phyloP scores from a whole-genome alignment of 2,329 filamentous ascomycete genomes.

The Cercospora brassicicola region DNA sequence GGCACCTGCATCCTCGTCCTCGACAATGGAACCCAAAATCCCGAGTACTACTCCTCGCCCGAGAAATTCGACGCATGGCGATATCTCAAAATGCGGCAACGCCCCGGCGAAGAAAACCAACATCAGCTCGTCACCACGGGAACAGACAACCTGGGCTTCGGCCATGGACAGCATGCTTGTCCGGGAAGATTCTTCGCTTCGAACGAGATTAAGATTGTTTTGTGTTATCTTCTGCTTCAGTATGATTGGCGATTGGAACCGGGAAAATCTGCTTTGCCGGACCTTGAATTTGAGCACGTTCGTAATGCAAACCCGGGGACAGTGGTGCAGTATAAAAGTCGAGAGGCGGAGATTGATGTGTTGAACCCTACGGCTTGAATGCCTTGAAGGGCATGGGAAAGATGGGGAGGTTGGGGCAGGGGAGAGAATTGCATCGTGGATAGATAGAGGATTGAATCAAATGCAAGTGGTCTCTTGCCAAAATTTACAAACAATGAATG shows the following conservation, averaged over 20 bases:
- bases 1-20: constrained; percentile 22
- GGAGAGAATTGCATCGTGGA: too few relatives aligned
- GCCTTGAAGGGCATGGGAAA: too few relatives aligned
- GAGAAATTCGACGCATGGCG: constrained; percentile 29
- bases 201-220: constrained; percentile 39
- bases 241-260: constrained; percentile 32
- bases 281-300: not conserved
- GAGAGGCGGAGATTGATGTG: not conserved
- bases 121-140: constrained; percentile 29
- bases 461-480: too few relatives aligned
- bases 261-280: not conserved
- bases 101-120: constrained; percentile 26
- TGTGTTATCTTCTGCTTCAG: constrained; percentile 38
- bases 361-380: not conserved
- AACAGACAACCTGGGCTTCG: constrained; percentile 32
- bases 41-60: constrained; percentile 18
- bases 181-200: constrained; percentile 38
- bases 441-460: too few relatives aligned
- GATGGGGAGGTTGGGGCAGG: too few relatives aligned
- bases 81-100: constrained; percentile 27
- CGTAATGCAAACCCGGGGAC: not conserved
- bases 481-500: too few relatives aligned
- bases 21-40: constrained; percentile 7
- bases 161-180: constrained; percentile 35
- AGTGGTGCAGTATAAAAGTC: not conserved